Conservation (phyloP, 345 rosid species). For the Gossypium thurberi region DNA sequence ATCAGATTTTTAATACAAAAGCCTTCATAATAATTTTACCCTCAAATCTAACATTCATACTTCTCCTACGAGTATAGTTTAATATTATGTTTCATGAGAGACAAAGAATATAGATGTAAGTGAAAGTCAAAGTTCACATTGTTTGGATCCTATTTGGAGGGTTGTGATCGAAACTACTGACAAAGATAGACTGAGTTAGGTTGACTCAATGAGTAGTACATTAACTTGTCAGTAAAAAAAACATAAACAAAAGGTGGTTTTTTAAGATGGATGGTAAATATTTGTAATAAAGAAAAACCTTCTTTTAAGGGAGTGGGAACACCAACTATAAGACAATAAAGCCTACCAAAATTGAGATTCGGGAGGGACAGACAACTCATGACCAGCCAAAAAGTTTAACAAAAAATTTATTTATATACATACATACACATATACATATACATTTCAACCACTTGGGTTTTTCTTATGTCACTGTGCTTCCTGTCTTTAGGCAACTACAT, state of each 20-base stretch:
- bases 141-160: constrained; percentile 47
- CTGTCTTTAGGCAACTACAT: constrained; percentile 18
- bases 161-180: constrained; percentile 44
- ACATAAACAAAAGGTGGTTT: background rate
- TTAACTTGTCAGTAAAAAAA: constrained; percentile 17
- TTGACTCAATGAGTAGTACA: constrained; percentile 23
- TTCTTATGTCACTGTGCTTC: constrained; percentile 34
- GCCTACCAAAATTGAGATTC: constrained; percentile 36
- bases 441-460: constrained; percentile 17
- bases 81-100: background rate
- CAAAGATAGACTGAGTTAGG: constrained; percentile 37
- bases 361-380: constrained; percentile 38
- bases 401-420: background rate
- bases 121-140: constrained; percentile 53
- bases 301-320: constrained; percentile 53
- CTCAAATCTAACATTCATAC: background rate
- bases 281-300: constrained; percentile 15
- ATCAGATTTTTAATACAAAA: too few species aligned
- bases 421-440: too few species aligned
- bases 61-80: background rate
- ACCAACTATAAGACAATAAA: constrained; percentile 45
- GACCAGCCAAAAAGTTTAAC: constrained; percentile 31
- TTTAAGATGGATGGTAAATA: background rate
- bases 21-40: accelerated
- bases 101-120: constrained; percentile 18